phyloP scores from a whole-genome alignment of 768 basidiomycete species.

The Mrakia hoshinonis region DNA sequence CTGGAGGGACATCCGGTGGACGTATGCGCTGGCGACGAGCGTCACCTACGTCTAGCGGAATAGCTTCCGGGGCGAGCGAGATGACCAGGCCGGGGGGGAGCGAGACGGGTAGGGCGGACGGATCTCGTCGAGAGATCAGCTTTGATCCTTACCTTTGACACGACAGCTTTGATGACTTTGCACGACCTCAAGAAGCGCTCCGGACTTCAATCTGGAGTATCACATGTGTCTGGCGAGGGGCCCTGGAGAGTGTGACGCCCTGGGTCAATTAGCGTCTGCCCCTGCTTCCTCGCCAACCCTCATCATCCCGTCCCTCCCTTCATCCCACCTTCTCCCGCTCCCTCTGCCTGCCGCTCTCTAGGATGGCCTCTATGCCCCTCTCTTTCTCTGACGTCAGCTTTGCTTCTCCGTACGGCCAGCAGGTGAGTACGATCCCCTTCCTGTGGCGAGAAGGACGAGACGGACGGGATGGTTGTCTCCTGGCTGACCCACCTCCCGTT shows the following conservation, averaged over 20 bases:
- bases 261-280: not conserved
- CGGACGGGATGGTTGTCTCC: not conserved
- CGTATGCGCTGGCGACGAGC: not conserved
- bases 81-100: not conserved
- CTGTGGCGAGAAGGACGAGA: not conserved
- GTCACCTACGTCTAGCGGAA: constrained; percentile 8
- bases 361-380: not conserved
- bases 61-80: not conserved
- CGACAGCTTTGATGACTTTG: no score
- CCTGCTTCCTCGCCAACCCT: not conserved
- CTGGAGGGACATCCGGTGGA: constrained; percentile 6
- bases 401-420: not conserved
- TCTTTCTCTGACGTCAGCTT: not conserved
- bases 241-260: no score
- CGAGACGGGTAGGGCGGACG: not conserved
- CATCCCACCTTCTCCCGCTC: not conserved
- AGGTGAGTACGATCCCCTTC: not conserved
- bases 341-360: not conserved
- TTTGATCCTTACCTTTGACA: no score
- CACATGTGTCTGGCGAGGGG: no score
- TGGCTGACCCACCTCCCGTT: not conserved
- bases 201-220: no score
- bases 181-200: no score
- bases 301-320: not conserved
- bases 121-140: not conserved